phyloP scores from a whole-genome alignment of 2,329 filamentous ascomycete species.

The Biscogniauxia sp. region DNA sequence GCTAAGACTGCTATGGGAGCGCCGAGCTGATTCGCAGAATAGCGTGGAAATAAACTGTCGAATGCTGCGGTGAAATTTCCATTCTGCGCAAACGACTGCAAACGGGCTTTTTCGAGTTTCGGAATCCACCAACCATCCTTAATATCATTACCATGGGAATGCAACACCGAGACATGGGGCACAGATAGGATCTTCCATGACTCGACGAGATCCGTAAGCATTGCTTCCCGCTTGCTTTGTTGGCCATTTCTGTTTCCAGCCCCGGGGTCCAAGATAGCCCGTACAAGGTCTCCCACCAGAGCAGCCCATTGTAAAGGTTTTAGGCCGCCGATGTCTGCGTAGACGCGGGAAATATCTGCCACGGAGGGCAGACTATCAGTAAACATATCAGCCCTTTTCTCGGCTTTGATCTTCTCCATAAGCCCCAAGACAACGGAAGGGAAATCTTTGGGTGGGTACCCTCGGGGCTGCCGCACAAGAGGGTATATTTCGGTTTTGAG shows the following conservation, averaged over 20 bases:
- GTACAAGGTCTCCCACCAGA: constrained; percentile 34
- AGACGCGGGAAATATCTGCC: constrained; percentile 37
- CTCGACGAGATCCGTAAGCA: constrained; percentile 40
- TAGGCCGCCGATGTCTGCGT: constrained; percentile 35
- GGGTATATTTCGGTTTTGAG: constrained; percentile 32
- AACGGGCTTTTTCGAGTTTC: constrained; percentile 20
- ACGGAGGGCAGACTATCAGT: constrained; percentile 34
- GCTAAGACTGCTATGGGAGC: constrained; percentile 32
- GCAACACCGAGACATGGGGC: constrained; percentile 21
- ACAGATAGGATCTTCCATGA: constrained; percentile 41
- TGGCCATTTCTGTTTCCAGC: constrained; percentile 29
- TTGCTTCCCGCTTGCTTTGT: constrained; percentile 27
- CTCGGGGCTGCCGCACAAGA: constrained; percentile 21
- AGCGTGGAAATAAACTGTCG: constrained; percentile 35
- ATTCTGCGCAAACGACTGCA: constrained; percentile 17
- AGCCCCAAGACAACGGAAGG: constrained; percentile 28
- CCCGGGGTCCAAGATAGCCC: constrained; percentile 30
- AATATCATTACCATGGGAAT: constrained; percentile 15
- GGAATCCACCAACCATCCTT: constrained; percentile 32
- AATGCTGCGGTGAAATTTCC: constrained; percentile 32
- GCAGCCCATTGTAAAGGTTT: constrained; percentile 33
- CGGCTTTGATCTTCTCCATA: constrained; percentile 31
- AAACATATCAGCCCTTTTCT: constrained; percentile 33
- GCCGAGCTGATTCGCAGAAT: constrained; percentile 24
- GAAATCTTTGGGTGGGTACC: constrained; percentile 32